Percentiles rank a stretch among this genome's conserved stretches.
Evolutionary conservation across 1,284 basidiomycete species (phyloP).

Genomic region (Clitocybe nebularis): DNA sequence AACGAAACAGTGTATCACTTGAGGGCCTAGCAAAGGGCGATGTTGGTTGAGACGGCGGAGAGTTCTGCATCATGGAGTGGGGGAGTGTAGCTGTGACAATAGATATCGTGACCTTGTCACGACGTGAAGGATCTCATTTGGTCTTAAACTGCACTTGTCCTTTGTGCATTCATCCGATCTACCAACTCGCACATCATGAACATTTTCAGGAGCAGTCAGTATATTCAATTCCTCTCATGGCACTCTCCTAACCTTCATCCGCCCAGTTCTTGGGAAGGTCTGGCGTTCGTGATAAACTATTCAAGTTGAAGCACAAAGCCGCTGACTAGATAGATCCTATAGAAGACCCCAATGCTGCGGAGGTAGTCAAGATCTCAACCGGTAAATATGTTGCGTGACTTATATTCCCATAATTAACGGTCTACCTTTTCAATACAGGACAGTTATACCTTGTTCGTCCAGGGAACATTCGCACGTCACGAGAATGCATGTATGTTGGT

Average conservation of each 20-base stretch:
- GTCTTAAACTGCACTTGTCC: constrained; percentile 13
- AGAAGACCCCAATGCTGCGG: constrained; percentile 86
- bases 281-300: constrained; percentile 69
- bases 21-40: neutral
- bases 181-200: constrained; percentile 35
- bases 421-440: constrained; percentile 41
- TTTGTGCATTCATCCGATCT: constrained; percentile 19
- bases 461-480: constrained; percentile 83
- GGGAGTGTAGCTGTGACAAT: constrained; percentile 12
- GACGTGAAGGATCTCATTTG: constrained; percentile 23
- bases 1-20: constrained; percentile 9
- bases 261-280: constrained; percentile 84
- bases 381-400: constrained; percentile 19
- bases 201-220: constrained; percentile 75
- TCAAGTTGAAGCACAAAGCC: constrained; percentile 10
- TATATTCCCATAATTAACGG: neutral
- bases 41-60: neutral
- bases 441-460: constrained; percentile 90
- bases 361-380: constrained; percentile 91
- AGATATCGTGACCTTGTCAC: constrained; percentile 30
- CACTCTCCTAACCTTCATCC: constrained; percentile 14
- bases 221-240: constrained; percentile 5
- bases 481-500: constrained; percentile 92
- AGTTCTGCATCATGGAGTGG: neutral
- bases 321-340: constrained; percentile 21